These are phyloP conservation scores for Gracilaria vermiculophylla DNA, from an alignment of 23 red algal genomes.

Conservation along the genomic window DNA sequence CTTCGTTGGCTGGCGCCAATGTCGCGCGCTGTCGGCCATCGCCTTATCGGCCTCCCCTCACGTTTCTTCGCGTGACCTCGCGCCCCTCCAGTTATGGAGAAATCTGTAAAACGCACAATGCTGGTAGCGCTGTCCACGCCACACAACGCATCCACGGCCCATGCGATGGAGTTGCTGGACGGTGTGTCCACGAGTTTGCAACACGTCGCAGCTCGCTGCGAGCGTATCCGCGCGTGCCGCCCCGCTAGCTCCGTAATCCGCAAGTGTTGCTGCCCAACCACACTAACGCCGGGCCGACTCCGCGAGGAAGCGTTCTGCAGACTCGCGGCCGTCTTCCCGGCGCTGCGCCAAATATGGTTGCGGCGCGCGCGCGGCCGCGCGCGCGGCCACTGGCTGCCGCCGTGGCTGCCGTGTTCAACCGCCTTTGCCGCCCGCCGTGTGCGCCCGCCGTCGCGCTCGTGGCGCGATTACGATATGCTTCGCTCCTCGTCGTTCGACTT, in stretches of 20 bases:
- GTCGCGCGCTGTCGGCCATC: neutral
- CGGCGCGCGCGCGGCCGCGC: neutral
- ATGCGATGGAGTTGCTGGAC: no score
- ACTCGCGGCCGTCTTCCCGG: neutral
- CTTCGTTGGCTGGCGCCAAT: neutral
- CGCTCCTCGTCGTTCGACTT: constrained; percentile 16
- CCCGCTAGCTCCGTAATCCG: no score
- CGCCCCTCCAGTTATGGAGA: no score
- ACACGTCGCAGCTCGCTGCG: no score
- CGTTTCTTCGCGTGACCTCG: neutral
- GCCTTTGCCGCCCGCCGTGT: no score
- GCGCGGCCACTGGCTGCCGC: no score
- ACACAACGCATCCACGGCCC: no score
- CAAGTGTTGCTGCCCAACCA: no score
- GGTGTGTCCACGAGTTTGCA: no score
- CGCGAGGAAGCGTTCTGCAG: constrained; percentile 9
- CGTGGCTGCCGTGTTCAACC: neutral
- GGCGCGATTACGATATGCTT: neutral
- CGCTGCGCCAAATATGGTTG: neutral
- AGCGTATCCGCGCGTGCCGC: neutral
- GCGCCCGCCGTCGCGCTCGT: neutral
- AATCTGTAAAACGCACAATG: no score
- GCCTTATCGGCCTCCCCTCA: neutral
- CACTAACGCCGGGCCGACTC: no score
- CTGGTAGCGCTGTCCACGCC: no score